Evolutionary conservation across 1,139 yeast genomes (phyloP).

Genomic region (Kodamaea sp.): DNA sequence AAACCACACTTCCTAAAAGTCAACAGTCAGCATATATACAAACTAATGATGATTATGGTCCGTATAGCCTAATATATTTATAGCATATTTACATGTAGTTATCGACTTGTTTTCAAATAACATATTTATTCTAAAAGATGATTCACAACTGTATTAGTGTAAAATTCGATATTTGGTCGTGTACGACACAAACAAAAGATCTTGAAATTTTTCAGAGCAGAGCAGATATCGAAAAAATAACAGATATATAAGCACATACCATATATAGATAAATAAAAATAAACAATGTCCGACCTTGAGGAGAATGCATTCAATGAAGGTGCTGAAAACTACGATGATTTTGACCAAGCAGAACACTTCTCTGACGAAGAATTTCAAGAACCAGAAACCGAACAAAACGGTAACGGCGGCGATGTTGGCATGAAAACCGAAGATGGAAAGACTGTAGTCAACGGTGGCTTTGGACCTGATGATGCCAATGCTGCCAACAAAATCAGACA

Average conservation of each 20-base stretch:
- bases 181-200: too few species aligned
- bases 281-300: conserved; percentile 47
- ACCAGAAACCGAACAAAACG: conserved; percentile 27
- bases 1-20: neutral
- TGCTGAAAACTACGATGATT: conserved; percentile 75
- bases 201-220: conserved; percentile 3
- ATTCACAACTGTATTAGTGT: too few species aligned
- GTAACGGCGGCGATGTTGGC: conserved; percentile 22
- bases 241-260: neutral
- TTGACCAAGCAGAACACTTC: conserved; percentile 71
- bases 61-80: conserved; percentile 1
- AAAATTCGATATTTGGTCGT: too few species aligned
- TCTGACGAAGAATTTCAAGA: conserved; percentile 60
- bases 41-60: neutral
- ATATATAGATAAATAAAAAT: neutral
- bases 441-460: conserved; percentile 65
- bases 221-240: neutral
- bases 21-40: conserved; percentile 1
- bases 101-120: neutral
- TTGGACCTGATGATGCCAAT: conserved; percentile 52
- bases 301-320: conserved; percentile 69
- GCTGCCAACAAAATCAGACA: conserved; percentile 41
- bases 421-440: conserved; percentile 72
- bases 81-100: neutral
- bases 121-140: too few species aligned